phyloP scores from a whole-genome alignment of 2,329 filamentous ascomycete genomes.

The Trichophyton schoenleinii region DNA sequence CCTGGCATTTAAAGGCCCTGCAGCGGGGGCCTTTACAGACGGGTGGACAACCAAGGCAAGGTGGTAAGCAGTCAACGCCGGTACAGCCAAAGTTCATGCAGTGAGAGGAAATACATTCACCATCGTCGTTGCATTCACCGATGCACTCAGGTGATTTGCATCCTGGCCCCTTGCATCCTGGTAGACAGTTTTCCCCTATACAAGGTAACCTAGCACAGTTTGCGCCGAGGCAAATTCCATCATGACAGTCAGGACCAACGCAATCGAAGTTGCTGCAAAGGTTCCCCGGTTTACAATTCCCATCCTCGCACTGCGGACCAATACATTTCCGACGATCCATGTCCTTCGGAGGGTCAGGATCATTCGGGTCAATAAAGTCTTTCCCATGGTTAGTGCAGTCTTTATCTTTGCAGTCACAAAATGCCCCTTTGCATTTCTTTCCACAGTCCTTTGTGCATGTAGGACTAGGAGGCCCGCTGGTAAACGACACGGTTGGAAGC shows the following conservation, averaged over 20 bases:
- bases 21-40: neutral
- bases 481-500: slow-evolving; percentile 2
- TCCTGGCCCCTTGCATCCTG: neutral
- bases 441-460: slow-evolving; percentile 2
- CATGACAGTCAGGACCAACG: slow-evolving; percentile 3
- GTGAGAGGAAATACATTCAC: neutral
- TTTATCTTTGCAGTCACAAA: neutral
- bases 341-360: neutral
- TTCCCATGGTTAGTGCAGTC: neutral
- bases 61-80: neutral
- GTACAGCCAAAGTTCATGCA: slow-evolving; percentile 6
- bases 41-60: slow-evolving; percentile 1
- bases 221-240: slow-evolving; percentile 4
- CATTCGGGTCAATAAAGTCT: slow-evolving; percentile 7
- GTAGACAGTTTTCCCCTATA: neutral
- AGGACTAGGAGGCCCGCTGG: slow-evolving; percentile 3
- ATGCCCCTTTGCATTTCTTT: slow-evolving; percentile 4
- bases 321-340: neutral
- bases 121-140: neutral
- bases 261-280: slow-evolving; percentile 2
- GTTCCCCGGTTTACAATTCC: neutral
- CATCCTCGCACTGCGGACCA: neutral
- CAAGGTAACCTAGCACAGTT: neutral
- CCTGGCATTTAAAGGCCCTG: neutral
- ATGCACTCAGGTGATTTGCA: neutral